Evolutionary conservation across 345 rosid species (phyloP).

Genomic region (Boechera stricta): DNA sequence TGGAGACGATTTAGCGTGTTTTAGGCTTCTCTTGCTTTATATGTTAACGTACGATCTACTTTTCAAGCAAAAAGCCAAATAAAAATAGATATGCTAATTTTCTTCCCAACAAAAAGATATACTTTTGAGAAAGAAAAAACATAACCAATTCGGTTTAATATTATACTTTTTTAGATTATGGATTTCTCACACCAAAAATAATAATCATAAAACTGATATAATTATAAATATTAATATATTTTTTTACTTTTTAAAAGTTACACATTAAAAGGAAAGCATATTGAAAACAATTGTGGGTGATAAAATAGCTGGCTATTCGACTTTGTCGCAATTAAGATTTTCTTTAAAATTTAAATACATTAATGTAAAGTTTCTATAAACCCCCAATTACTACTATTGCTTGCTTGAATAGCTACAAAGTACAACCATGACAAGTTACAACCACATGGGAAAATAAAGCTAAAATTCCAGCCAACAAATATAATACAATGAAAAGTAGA

Average conservation of each 20-base stretch:
- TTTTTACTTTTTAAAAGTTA: neutral
- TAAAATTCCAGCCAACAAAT: slow-evolving; percentile 18
- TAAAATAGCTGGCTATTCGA: slow-evolving; percentile 28
- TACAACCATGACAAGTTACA: slow-evolving; percentile 40
- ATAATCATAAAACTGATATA: neutral
- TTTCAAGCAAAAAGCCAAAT: slow-evolving; percentile 30
- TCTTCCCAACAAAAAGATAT: slow-evolving; percentile 23
- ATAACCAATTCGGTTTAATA: neutral
- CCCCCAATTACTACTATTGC: slow-evolving; percentile 1
- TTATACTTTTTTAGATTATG: neutral
- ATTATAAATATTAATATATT: neutral
- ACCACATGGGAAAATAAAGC: slow-evolving; percentile 35
- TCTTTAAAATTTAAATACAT: neutral
- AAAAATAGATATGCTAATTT: slow-evolving; percentile 11
- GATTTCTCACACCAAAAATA: neutral
- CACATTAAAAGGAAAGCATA: slow-evolving; percentile 11
- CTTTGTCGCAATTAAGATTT: neutral
- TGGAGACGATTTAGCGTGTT: slow-evolving; percentile 43
- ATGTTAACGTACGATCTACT: slow-evolving; percentile 33
- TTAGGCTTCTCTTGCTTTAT: slow-evolving; percentile 39
- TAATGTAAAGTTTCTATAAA: slow-evolving; percentile 7
- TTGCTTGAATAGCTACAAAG: slow-evolving; percentile 29
- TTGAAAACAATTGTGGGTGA: slow-evolving; percentile 15
- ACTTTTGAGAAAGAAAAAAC: slow-evolving; percentile 10
- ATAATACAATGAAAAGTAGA: slow-evolving; percentile 20